phyloP scores from a whole-genome alignment of 2,329 filamentous ascomycete species.

The Penicillium sumatraense region DNA sequence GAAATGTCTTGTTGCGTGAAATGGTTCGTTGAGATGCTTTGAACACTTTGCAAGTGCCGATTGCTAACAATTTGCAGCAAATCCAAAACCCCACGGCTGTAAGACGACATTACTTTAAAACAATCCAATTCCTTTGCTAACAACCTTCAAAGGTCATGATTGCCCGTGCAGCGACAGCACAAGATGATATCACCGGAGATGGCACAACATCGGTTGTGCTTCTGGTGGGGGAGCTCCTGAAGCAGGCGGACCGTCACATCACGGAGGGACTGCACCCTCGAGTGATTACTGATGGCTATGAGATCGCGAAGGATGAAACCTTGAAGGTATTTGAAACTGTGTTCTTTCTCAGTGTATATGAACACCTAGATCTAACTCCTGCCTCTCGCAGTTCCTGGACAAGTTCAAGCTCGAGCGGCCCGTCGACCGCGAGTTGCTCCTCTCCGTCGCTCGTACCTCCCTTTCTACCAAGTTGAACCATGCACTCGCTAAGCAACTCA shows the following conservation, averaged over 20 bases:
- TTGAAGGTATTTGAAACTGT: conserved; percentile 80
- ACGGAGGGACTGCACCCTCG: conserved; percentile 94
- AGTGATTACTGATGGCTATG: conserved; percentile 96
- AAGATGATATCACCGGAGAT: conserved; percentile 98
- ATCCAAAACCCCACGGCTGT: conserved; percentile 98
- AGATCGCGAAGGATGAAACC: conserved; percentile 91
- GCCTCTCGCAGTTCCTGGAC: conserved; percentile 76
- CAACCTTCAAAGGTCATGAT: conserved; percentile 62
- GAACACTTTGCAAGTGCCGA: background rate
- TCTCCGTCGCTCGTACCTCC: conserved; percentile 91
- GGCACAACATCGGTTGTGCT: conserved; percentile 96
- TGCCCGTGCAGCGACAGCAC: conserved; percentile 84
- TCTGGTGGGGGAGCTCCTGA: conserved; percentile 92
- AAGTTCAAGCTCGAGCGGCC: conserved; percentile 86
- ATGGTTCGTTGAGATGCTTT: conserved; percentile 53
- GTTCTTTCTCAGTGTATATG: no score
- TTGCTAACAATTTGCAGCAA: conserved; percentile 60
- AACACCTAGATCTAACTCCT: conserved; percentile 19
- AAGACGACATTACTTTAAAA: conserved; percentile 31
- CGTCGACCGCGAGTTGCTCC: conserved; percentile 89
- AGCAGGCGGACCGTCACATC: conserved; percentile 96
- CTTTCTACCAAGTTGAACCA: conserved; percentile 94
- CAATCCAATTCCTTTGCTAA: conserved; percentile 25
- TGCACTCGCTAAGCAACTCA: conserved; percentile 85
- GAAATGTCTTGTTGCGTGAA: conserved; percentile 78